Percentiles rank a stretch among this genome's conserved stretches.
Conservation (phyloP, 2,329 filamentous ascomycete genomes). For the Pleomassaria siparia region DNA sequence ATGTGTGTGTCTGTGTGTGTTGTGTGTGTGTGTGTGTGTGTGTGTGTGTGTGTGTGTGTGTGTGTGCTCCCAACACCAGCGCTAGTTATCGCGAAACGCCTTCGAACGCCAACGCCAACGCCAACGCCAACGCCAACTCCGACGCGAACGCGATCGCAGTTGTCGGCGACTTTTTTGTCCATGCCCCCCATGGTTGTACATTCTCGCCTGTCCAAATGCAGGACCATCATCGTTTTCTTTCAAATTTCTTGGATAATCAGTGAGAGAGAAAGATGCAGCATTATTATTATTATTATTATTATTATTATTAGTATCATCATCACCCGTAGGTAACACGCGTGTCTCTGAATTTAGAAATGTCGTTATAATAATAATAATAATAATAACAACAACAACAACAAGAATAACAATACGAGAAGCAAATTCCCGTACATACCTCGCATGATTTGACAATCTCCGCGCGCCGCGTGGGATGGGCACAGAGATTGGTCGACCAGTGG, state of each 20-base stretch:
- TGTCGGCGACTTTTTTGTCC: slow-evolving; percentile 3
- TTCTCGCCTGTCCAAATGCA: slow-evolving; percentile 11
- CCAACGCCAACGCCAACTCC: no score
- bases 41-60: no score
- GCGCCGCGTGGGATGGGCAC: no score
- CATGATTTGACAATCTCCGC: slow-evolving; percentile 10
- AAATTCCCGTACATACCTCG: slow-evolving; percentile 7
- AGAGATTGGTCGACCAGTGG: neutral
- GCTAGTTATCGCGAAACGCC: slow-evolving; percentile 31
- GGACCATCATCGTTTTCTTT: slow-evolving; percentile 1
- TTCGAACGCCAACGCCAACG: slow-evolving; percentile 20
- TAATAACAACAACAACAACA: no score
- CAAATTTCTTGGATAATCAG: no score
- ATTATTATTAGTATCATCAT: no score
- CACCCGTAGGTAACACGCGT: no score
- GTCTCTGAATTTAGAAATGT: neutral
- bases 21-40: no score
- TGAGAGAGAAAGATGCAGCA: no score
- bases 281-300: no score
- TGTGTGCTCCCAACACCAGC: slow-evolving; percentile 1
- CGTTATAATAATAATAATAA: no score
- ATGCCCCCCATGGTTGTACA: slow-evolving; percentile 16
- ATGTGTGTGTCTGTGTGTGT: no score
- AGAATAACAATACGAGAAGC: slow-evolving; percentile 9
- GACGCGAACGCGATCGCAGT: slow-evolving; percentile 10